phyloP scores from a whole-genome alignment of 2,329 filamentous ascomycete species.

The Domatiomyces globalis region DNA sequence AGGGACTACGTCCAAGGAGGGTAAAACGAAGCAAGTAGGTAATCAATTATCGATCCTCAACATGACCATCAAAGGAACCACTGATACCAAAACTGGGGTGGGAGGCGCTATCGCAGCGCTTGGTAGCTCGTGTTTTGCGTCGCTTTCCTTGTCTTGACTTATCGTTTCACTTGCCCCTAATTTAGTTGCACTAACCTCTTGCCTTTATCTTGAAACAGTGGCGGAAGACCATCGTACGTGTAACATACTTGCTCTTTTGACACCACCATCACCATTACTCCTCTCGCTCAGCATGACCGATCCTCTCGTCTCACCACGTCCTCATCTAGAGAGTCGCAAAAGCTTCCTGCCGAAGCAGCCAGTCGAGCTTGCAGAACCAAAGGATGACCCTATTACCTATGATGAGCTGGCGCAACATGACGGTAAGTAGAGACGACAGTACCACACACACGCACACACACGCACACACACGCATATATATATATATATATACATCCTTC shows the following conservation, averaged over 20 bases:
- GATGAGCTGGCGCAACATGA: constrained; percentile 70
- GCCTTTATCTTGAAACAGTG: neutral
- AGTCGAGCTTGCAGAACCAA: constrained; percentile 60
- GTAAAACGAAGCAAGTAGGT: too few relatives aligned
- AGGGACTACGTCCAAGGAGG: too few relatives aligned
- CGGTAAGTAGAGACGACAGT: constrained; percentile 42
- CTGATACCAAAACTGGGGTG: neutral
- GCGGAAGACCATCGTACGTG: neutral
- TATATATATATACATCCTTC: too few relatives aligned
- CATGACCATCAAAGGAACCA: too few relatives aligned
- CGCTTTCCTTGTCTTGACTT: neutral
- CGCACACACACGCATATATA: too few relatives aligned
- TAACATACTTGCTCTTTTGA: neutral
- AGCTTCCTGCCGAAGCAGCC: constrained; percentile 29
- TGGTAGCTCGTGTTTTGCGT: neutral
- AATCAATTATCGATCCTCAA: too few relatives aligned
- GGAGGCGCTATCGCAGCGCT: neutral
- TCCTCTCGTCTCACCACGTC: constrained; percentile 14
- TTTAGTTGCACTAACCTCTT: neutral
- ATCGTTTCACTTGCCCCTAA: too few relatives aligned
- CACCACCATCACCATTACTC: neutral
- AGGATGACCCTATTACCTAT: constrained; percentile 68
- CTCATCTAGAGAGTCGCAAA: constrained; percentile 20
- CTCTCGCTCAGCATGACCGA: constrained; percentile 10
- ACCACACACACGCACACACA: neutral